These are phyloP conservation scores for Ceratocystis albifundus DNA, from an alignment of 2,329 filamentous ascomycete species.

Conservation along the genomic window DNA sequence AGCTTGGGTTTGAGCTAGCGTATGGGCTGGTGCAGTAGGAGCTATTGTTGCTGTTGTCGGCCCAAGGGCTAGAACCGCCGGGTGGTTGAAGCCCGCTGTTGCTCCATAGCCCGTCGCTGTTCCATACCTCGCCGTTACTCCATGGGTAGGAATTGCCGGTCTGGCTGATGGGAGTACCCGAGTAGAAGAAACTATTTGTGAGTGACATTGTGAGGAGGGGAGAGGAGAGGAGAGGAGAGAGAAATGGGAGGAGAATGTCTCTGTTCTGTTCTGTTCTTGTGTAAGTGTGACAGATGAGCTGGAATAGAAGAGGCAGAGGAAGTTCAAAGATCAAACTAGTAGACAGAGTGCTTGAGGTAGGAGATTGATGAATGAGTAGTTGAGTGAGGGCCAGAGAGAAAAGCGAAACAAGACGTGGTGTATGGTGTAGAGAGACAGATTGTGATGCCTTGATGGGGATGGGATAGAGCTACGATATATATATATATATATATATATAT, in stretches of 20 bases:
- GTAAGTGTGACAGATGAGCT: not conserved
- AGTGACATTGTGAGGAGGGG: not conserved
- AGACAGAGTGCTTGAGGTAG: too few relatives aligned
- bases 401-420: too few relatives aligned
- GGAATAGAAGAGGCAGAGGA: not conserved
- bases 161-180: too few relatives aligned
- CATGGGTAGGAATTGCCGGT: not conserved
- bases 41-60: not conserved
- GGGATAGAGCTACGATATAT: not conserved
- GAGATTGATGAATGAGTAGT: not conserved
- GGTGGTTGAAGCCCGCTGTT: not conserved
- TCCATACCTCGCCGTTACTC: not conserved
- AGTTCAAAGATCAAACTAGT: too few relatives aligned
- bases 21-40: slow-evolving; percentile 13
- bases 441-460: too few relatives aligned
- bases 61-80: not conserved
- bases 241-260: too few relatives aligned
- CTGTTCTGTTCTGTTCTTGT: not conserved
- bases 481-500: not conserved
- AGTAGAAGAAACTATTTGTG: too few relatives aligned
- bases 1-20: slow-evolving; percentile 16
- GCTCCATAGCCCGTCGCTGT: not conserved
- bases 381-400: not conserved
- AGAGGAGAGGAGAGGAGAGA: too few relatives aligned
- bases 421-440: too few relatives aligned